phyloP scores from a whole-genome alignment of 768 basidiomycete species.

The Termitomyces sp. region DNA sequence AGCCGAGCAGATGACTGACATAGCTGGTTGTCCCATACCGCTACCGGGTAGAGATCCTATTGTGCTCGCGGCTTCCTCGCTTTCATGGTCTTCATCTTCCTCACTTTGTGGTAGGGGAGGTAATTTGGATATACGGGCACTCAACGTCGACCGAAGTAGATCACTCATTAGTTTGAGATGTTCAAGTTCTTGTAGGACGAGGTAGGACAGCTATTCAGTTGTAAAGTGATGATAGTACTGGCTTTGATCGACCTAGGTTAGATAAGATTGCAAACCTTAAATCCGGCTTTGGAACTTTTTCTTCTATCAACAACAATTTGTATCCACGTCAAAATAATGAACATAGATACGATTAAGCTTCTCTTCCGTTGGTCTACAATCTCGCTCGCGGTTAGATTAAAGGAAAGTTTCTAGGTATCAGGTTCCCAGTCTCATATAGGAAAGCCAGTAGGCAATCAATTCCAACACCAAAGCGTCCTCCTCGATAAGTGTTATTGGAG shows the following conservation, averaged over 20 bases:
- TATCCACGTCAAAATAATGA: too few relatives aligned
- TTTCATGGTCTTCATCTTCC: slow-evolving; percentile 42
- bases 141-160: slow-evolving; percentile 73
- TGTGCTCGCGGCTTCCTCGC: slow-evolving; percentile 49
- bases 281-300: too few relatives aligned
- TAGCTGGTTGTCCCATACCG: slow-evolving; percentile 56
- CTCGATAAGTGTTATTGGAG: slow-evolving; percentile 33
- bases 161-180: slow-evolving; percentile 45
- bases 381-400: slow-evolving; percentile 8
- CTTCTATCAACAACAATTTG: too few relatives aligned
- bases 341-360: neutral
- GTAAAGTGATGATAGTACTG: neutral
- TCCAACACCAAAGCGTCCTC: slow-evolving; percentile 46
- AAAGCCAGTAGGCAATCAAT: slow-evolving; percentile 61
- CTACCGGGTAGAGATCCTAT: slow-evolving; percentile 58
- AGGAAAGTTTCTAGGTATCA: slow-evolving; percentile 46
- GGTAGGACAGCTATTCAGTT: neutral
- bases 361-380: slow-evolving; percentile 6
- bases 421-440: slow-evolving; percentile 54
- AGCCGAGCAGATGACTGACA: slow-evolving; percentile 37
- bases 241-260: neutral
- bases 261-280: neutral
- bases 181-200: neutral
- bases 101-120: slow-evolving; percentile 43
- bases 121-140: slow-evolving; percentile 70